Evolutionary conservation across 371 early-diverging fungal genomes (phyloP).

Genomic region (Mucor ambiguus): DNA sequence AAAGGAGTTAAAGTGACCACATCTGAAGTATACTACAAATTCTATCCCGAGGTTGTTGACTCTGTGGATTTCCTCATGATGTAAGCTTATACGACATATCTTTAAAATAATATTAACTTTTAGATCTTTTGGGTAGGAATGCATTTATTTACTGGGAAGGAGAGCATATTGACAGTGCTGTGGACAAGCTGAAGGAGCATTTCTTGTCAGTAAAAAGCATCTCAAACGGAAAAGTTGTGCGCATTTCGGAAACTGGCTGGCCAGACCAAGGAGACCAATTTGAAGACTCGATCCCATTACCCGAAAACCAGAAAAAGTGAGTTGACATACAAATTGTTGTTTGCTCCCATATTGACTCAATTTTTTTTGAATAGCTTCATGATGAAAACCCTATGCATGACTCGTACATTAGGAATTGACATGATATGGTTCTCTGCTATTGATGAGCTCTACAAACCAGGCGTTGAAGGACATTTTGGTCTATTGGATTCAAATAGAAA

Average conservation of each 20-base stretch:
- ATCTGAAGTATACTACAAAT: conserved; percentile 60
- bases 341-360: not conserved
- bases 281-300: conserved; percentile 43
- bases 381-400: conserved; percentile 44
- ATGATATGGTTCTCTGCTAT: conserved; percentile 63
- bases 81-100: conserved; percentile 20
- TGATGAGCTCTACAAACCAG: conserved; percentile 61
- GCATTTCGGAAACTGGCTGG: conserved; percentile 69
- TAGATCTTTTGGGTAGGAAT: conserved; percentile 31
- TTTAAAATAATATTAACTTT: not conserved
- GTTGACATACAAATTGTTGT: not conserved
- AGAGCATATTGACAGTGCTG: conserved; percentile 44
- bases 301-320: conserved; percentile 51
- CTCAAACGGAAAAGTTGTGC: conserved; percentile 52
- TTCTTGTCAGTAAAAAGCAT: conserved; percentile 36
- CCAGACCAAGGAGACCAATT: conserved; percentile 55
- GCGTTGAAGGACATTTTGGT: conserved; percentile 62
- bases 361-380: conserved; percentile 15
- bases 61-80: conserved; percentile 62
- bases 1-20: conserved; percentile 48
- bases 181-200: conserved; percentile 46
- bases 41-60: conserved; percentile 40
- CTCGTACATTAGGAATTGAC: conserved; percentile 46
- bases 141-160: conserved; percentile 72
- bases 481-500: conserved; percentile 31